A percentile compares a stretch with the other conserved stretches of the same genome.
phyloP scores from a whole-genome alignment of 306 rosid species.

The Biancaea sappan region DNA sequence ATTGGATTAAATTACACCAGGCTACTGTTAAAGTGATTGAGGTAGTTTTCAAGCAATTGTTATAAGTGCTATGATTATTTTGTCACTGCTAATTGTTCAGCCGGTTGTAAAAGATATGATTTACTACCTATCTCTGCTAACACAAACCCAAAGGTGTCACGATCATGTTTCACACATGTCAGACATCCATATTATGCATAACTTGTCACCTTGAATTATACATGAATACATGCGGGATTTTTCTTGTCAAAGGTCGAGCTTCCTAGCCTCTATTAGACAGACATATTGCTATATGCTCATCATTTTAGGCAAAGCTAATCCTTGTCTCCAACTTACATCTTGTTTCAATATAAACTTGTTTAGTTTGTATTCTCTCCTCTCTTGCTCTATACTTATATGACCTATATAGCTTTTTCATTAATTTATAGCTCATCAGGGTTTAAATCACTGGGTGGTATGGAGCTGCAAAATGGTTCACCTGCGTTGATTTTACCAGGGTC shows the following conservation, averaged over 20 bases:
- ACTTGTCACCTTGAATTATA: neutral
- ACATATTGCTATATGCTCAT: neutral
- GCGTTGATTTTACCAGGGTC: slow-evolving; percentile 29
- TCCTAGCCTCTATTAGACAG: neutral
- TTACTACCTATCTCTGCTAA: neutral
- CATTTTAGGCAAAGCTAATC: slow-evolving; percentile 1
- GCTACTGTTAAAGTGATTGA: neutral
- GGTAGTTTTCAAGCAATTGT: neutral
- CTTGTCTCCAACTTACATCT: slow-evolving; percentile 4
- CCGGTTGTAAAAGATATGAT: neutral
- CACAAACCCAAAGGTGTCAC: neutral
- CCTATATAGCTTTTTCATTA: neutral
- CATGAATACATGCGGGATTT: neutral
- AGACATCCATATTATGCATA: neutral
- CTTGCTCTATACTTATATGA: neutral
- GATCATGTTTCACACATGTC: neutral
- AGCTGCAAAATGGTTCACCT: slow-evolving; percentile 44
- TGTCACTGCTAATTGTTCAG: neutral
- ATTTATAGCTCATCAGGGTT: neutral
- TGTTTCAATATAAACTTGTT: neutral
- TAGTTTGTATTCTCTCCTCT: slow-evolving; percentile 9
- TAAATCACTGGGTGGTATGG: slow-evolving; percentile 53
- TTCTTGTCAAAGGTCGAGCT: no score
- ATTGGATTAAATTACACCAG: neutral
- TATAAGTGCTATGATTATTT: neutral